Evolutionary conservation across 1,284 basidiomycete genomes (phyloP), one percentile per base, ranked within the genome.

Genomic region (Cryptococcus sp.): DNA sequence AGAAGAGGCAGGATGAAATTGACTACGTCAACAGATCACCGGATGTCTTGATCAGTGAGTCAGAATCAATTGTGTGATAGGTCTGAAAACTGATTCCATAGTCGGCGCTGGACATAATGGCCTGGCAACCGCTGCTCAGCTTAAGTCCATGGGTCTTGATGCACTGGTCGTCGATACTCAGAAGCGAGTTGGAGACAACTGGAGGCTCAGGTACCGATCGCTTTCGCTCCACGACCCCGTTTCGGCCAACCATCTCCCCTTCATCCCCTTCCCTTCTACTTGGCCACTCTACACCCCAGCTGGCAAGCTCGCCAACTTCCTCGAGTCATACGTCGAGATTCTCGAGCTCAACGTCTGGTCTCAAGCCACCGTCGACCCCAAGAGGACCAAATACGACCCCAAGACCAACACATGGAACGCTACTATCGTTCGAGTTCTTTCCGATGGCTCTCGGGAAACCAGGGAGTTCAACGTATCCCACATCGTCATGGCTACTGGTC

Each of bases 261-360:
- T 56, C 50, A 53, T 65, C 53, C 59, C 61, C n/a, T 70, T 63
- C 55, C 67, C 67, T 10, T 31, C 55, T 42, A 67, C 57, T 49
- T 61, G 65, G 69, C 71, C 67, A 11, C 55, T 53, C 43, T 70
- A 54, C 56, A 69, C 60, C 19, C 64, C 63, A 16, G 68, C 63
- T 14, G 70, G 69, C 42, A 74, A 85, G 80, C 77, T 87, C 13
- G 85, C 82, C 0, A 81, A 83, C 61, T 87, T 84, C 82, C 76
- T 86, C 7, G 84, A 86, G 66, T 74, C 73, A 24, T 87, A 85
- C 66, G 84, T 83, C 2, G 78, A 83, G 39, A 69, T 79, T 1
- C 75, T 86, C 61, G 84, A 86, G 59, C 67, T 86, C 39, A 81
- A 84, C 67, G 77, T 83, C 22, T 86, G 85, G 85, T 82, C 80